Evolutionary conservation across 208 protist genomes (phyloP), one percentile per base, ranked within the genome.

Genomic region (Wallacemonas sp.): DNA sequence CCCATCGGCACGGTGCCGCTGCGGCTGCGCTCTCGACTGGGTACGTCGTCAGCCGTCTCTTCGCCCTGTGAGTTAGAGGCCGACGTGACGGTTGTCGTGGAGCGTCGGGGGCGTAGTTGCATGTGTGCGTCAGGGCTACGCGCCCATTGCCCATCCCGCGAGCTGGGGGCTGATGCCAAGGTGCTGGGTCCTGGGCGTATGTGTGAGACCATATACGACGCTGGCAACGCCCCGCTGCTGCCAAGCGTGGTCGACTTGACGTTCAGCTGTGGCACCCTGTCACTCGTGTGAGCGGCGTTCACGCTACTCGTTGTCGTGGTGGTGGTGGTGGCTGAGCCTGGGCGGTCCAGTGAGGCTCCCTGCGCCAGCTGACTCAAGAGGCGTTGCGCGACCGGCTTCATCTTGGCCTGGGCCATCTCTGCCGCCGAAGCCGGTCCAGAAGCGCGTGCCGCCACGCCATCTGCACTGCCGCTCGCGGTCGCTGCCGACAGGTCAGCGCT

Each of bases 31-130:
- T 38, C 32, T 34, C 50, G 50, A n/a, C 50, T 34, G 22, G 32
- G 17, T n/a, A 33, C 55, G 24, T 21, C n/a, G 55, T 39, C 33
- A 10, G 22, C 22, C 33, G 24, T 42, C 30, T n/a, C 32, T 4
- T 34, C 29, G 12, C 38, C 50, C 30, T 57, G 50, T n/a, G 50
- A 57, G 32, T 32, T 57, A 15, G 50, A 57, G 29, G 38, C 15
- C 2, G 50, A 57, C 10, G 32, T n/a, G n/a, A n/a, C 5, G 17
- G 4, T 30, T n/a, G 45, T 26, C 21, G 22, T 15, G 45, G 45
- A 12, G 32, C 34, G 37, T 15, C 74, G 74, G 19, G 45, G 64
- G n/a, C 68, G 68, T 21, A 80, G 44, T 1, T 48, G 45, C 74
- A 80, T 80, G 38, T 39, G 52, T 1, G 19, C 19, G 1, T 64